phyloP scores from a whole-genome alignment of 2,329 filamentous ascomycete species.

The Aspergillus sp. region DNA sequence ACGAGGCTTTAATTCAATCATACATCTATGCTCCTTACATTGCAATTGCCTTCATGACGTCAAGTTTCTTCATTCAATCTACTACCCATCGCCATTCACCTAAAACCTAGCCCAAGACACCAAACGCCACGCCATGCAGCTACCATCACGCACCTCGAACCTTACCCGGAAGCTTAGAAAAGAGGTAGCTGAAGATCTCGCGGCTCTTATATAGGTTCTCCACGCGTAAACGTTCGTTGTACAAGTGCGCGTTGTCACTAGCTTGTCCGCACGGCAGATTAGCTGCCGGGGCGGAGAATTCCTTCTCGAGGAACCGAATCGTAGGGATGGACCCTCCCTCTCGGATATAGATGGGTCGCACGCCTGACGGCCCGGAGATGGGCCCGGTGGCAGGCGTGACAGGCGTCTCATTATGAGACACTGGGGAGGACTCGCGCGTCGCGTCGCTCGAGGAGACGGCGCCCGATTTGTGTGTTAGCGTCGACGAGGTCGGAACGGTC shows the following conservation, averaged over 20 bases:
- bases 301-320: slow-evolving; percentile 91
- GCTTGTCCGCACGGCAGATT: slow-evolving; percentile 94
- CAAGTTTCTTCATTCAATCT: not conserved
- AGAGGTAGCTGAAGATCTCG: slow-evolving; percentile 87
- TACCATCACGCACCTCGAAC: not conserved
- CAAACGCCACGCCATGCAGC: not conserved
- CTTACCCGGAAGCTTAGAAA: slow-evolving; percentile 60
- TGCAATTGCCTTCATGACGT: not conserved
- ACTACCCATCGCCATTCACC: not conserved
- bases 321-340: slow-evolving; percentile 95
- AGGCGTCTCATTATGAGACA: slow-evolving; percentile 1
- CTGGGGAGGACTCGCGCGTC: not conserved
- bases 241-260: slow-evolving; percentile 88
- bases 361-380: not conserved
- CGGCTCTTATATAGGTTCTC: slow-evolving; percentile 87
- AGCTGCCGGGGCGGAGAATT: slow-evolving; percentile 85
- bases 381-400: slow-evolving; percentile 1
- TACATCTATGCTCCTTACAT: not conserved
- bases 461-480: slow-evolving; percentile 31
- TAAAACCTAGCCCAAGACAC: not conserved
- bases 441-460: slow-evolving; percentile 2
- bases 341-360: slow-evolving; percentile 78
- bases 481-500: slow-evolving; percentile 41
- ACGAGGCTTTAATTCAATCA: not conserved
- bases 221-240: slow-evolving; percentile 89